Base-by-base conservation (phyloP, 768 basidiomycete genomes). In the Podaxis rugospora region DNA sequence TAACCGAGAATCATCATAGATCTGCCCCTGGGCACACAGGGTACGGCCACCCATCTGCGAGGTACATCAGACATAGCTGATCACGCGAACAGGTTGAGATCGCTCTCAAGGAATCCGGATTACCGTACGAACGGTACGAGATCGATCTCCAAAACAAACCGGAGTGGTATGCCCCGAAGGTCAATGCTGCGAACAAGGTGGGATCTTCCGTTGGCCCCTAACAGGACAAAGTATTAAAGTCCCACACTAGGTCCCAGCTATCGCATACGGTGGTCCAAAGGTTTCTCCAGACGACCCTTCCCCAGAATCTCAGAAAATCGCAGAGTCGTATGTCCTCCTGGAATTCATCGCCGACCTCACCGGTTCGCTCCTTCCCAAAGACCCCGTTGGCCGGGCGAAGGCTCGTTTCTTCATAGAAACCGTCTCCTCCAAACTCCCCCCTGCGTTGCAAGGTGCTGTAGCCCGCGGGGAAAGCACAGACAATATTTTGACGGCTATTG, bases 151-250 rank as follows among this genome's bases (percentile, higher is more conserved):
- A 60, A 64, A 84, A 86, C 74, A 90, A 89, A 72, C 87, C 87
- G 0, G 83, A 80, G 53, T 88, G 87, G 87, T 88, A 86, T 67
- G 81, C 81, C 0, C 78, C 80, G 0, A 79, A 83, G 61, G 80
- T 90, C 40, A 90, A 89, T 71, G 83, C 83, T 1, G 85, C 80
- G 0, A 81, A 82, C 73, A 89, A 88, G 80, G 87, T 85, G 65
- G 14, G 68, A 25, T n/a, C 40, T 37, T 27, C 13, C 9, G n/a
- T 16, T 13, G 36, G 23, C 27, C 9, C 10, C 16, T 16, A 32
- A 32, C 32, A 32, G 55, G 5, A 32, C 10, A 49, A 25, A 10
- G 9, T 11, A 9, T 35, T 28, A 47, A n/a, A 13, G 37, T 0
- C 32, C 14, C 61, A 53, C 5, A 35, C 13, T 51, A 83, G 84